Evolutionary conservation across 306 rosid species (phyloP).

Genomic region (Malus sylvestris): DNA sequence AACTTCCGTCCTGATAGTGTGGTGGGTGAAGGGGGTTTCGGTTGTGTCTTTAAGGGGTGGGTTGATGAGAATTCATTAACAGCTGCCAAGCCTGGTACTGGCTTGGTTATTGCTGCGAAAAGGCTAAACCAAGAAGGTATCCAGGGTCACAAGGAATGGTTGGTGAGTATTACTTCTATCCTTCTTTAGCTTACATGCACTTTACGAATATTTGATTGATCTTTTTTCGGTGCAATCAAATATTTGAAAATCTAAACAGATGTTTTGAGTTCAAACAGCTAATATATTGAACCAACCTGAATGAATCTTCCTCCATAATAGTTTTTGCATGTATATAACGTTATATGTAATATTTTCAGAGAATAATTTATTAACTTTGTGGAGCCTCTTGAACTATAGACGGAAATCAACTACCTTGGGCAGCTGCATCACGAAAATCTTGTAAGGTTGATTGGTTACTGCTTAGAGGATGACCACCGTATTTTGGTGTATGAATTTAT

Average conservation of each 20-base stretch:
- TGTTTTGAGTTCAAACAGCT: neutral
- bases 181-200: neutral
- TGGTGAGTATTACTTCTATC: conserved; percentile 59
- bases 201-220: neutral
- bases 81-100: conserved; percentile 81
- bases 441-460: conserved; percentile 85
- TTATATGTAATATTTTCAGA: conserved; percentile 3
- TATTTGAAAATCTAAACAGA: neutral
- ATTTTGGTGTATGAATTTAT: conserved; percentile 89
- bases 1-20: conserved; percentile 97
- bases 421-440: conserved; percentile 90
- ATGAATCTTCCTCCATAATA: neutral
- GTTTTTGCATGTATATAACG: conserved; percentile 2
- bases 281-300: neutral
- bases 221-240: neutral
- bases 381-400: conserved; percentile 35
- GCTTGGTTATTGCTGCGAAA: conserved; percentile 85
- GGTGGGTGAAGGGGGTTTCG: conserved; percentile 97
- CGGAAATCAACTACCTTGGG: conserved; percentile 91
- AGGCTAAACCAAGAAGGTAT: conserved; percentile 91
- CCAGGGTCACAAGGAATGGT: conserved; percentile 98
- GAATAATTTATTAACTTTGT: conserved; percentile 18
- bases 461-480: conserved; percentile 92
- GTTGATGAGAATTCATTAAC: conserved; percentile 67
- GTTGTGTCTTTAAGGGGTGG: conserved; percentile 92